Evolutionary conservation across 139 green algal species (phyloP).

Genomic region (Edaphochlamys debaryana): DNA sequence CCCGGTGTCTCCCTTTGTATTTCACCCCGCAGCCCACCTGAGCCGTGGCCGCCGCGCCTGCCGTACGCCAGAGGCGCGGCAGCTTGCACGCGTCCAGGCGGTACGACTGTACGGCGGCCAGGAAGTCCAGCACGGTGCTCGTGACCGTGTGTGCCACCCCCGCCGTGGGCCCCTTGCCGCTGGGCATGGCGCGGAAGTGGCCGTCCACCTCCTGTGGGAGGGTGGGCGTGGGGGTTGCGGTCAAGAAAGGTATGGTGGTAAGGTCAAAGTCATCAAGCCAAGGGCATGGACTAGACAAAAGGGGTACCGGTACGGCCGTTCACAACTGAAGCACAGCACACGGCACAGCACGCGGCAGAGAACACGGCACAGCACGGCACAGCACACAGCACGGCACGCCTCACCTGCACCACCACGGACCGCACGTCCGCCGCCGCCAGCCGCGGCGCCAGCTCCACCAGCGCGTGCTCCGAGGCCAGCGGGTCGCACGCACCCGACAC

Average conservation of each 20-base stretch:
- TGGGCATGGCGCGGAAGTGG: constrained; percentile 8
- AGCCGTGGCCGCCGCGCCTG: no score
- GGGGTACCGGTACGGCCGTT: no score
- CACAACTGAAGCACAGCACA: no score
- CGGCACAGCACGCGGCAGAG: no score
- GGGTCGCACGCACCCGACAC: constrained; percentile 15
- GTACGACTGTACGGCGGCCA: not conserved
- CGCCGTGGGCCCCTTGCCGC: constrained; percentile 10
- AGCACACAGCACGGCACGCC: no score
- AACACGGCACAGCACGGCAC: no score
- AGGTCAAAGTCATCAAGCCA: no score
- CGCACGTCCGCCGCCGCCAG: constrained; percentile 35
- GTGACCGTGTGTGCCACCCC: not conserved
- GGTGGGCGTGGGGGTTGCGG: not conserved
- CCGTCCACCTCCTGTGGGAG: constrained; percentile 17
- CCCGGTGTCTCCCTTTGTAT: no score
- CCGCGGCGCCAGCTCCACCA: constrained; percentile 6
- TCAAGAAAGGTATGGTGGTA: not conserved
- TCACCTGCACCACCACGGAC: constrained; percentile 38
- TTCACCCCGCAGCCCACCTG: no score
- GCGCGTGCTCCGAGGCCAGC: not conserved
- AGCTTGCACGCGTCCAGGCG: constrained; percentile 42
- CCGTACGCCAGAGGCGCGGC: no score
- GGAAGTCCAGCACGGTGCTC: constrained; percentile 28
- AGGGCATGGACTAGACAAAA: no score